A percentile compares a stretch with the other conserved stretches of the same genome.
Conservation (phyloP, 2,329 filamentous ascomycete genomes). For the Canariomyces notabilis region DNA sequence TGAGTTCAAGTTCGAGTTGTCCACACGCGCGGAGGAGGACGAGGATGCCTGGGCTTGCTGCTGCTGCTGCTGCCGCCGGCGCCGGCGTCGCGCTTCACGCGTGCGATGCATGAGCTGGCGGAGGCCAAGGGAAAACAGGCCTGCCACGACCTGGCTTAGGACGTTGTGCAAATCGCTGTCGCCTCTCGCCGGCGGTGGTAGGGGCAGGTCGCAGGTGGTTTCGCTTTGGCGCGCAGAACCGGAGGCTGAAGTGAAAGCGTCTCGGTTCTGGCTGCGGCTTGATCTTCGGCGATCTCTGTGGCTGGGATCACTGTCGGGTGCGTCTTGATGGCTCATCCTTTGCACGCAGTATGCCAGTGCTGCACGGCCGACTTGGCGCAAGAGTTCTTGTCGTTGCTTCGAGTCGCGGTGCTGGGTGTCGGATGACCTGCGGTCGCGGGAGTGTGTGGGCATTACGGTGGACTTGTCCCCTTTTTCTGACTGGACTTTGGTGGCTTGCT, state of each 20-base stretch:
- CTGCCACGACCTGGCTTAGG: constrained; percentile 23
- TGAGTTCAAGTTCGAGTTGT: too few relatives aligned
- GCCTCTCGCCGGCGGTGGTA: too few relatives aligned
- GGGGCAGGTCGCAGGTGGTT: constrained; percentile 2
- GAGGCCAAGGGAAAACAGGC: constrained; percentile 20
- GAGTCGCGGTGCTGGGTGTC: neutral
- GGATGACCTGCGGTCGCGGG: too few relatives aligned
- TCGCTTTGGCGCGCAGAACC: constrained; percentile 4
- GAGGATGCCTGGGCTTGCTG: neutral
- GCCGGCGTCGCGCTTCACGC: constrained; percentile 9
- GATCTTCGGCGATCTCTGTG: constrained; percentile 2
- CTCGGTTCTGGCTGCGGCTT: constrained; percentile 4
- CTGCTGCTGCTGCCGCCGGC: neutral
- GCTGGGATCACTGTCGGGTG: neutral
- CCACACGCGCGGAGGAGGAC: too few relatives aligned
- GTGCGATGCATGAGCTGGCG: constrained; percentile 17
- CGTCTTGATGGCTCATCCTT: constrained; percentile 16
- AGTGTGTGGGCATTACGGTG: too few relatives aligned
- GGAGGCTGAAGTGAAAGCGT: constrained; percentile 1
- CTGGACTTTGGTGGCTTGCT: too few relatives aligned
- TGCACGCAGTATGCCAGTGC: constrained; percentile 20
- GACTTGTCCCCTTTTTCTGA: too few relatives aligned
- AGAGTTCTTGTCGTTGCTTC: constrained; percentile 14
- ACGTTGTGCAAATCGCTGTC: constrained; percentile 20
- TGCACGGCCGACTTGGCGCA: constrained; percentile 20